A percentile compares a stretch with the other conserved stretches of the same genome.
These are phyloP conservation scores for Neopestalotiopsis clavispora DNA, from an alignment of 2,329 filamentous ascomycete genomes.

Conservation along the genomic window DNA sequence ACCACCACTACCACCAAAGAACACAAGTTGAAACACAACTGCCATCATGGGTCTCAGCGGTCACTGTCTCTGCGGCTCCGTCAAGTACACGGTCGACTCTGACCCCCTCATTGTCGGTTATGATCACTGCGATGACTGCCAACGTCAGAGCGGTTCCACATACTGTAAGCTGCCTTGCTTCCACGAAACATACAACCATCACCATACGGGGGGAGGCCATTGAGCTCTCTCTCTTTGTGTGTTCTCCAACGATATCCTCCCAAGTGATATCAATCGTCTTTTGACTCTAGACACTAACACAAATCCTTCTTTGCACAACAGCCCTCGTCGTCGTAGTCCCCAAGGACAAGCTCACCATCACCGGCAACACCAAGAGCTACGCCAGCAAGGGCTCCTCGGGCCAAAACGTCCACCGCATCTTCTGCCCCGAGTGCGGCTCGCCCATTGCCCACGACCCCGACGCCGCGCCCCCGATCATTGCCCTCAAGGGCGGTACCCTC, in stretches of 20 bases:
- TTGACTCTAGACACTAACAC: slow-evolving; percentile 19
- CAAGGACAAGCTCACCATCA: slow-evolving; percentile 68
- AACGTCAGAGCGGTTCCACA: slow-evolving; percentile 71
- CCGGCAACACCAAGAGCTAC: slow-evolving; percentile 69
- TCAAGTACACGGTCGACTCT: slow-evolving; percentile 66
- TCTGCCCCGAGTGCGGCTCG: slow-evolving; percentile 72
- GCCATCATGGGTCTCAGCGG: slow-evolving; percentile 67
- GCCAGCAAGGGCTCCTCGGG: slow-evolving; percentile 64
- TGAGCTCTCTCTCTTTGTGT: neutral
- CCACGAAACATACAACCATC: neutral
- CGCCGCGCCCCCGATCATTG: slow-evolving; percentile 72
- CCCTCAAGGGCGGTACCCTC: slow-evolving; percentile 70
- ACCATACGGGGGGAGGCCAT: neutral
- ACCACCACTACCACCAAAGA: neutral
- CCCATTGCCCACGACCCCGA: slow-evolving; percentile 75
- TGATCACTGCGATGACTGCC: slow-evolving; percentile 76
- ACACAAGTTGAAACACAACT: neutral
- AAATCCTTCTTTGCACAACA: slow-evolving; percentile 33
- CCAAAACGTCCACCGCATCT: slow-evolving; percentile 68
- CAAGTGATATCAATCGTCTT: too few species aligned
- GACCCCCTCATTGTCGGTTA: slow-evolving; percentile 55
- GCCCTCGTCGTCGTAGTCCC: slow-evolving; percentile 69
- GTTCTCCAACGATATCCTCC: neutral
- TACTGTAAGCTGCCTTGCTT: slow-evolving; percentile 56
- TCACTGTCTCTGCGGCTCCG: slow-evolving; percentile 74